Percentiles rank a stretch among this genome's conserved stretches.
Conservation (phyloP, 1,139 yeast species). For the Arxiozyma telluris region DNA sequence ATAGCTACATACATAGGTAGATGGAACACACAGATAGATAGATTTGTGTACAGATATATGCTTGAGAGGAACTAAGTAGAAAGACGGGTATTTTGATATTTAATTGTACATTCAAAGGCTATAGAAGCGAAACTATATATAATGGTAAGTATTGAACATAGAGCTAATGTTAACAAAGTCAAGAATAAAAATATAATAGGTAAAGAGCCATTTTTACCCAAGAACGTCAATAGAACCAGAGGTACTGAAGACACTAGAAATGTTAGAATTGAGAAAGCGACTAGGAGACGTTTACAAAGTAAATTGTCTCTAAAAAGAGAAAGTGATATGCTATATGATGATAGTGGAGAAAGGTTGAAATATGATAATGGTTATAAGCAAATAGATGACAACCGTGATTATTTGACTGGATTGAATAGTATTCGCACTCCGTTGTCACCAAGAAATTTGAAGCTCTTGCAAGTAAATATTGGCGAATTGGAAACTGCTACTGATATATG, state of each 20-base stretch:
- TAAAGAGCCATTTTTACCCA: background rate
- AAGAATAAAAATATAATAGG: background rate
- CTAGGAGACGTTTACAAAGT: background rate
- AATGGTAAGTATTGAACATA: too few species aligned
- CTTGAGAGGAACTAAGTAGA: background rate
- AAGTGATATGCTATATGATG: background rate
- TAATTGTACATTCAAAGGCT: background rate
- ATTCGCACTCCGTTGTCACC: conserved; percentile 6
- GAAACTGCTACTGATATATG: conserved; percentile 12
- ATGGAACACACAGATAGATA: too few species aligned
- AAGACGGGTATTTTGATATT: background rate
- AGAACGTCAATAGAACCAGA: background rate
- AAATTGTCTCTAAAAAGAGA: background rate
- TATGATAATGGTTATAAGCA: background rate
- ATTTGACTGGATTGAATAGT: too few species aligned
- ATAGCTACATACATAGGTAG: too few species aligned
- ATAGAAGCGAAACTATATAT: background rate
- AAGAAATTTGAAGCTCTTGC: conserved; percentile 13
- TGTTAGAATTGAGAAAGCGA: background rate
- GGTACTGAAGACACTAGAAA: background rate
- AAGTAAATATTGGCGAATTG: conserved; percentile 11
- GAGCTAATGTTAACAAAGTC: background rate
- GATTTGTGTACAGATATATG: background rate
- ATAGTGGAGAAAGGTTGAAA: background rate
- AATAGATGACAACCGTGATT: background rate